phyloP scores from a whole-genome alignment of 2,329 filamentous ascomycete genomes.

The Fusarium subtropicale region DNA sequence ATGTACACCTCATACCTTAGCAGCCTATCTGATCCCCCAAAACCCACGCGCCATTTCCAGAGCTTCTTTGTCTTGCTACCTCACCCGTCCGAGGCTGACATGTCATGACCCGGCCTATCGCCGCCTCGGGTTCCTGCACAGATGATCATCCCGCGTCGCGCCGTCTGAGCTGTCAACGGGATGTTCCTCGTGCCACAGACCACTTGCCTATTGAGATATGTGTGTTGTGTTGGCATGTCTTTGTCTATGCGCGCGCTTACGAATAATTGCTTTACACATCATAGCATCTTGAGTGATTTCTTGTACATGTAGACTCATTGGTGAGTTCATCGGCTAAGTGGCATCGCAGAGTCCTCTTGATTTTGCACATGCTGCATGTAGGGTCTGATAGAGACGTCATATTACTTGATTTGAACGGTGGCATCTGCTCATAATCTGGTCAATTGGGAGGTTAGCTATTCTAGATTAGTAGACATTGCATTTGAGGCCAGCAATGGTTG shows the following conservation, averaged over 20 bases:
- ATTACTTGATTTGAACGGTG: conserved; percentile 7
- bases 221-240: conserved; percentile 16
- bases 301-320: conserved; percentile 6
- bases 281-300: conserved; percentile 21
- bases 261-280: conserved; percentile 43
- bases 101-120: conserved; percentile 40
- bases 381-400: conserved; percentile 16
- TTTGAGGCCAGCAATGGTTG: conserved; percentile 25
- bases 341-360: conserved; percentile 30
- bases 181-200: conserved; percentile 29
- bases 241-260: conserved; percentile 33
- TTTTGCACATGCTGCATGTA: conserved; percentile 30
- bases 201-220: conserved; percentile 30
- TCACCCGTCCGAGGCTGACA: conserved; percentile 18
- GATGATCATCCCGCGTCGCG: conserved; percentile 47
- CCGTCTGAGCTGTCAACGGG: conserved; percentile 44
- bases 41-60: conserved; percentile 44
- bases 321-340: conserved; percentile 2
- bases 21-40: not conserved
- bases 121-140: conserved; percentile 49
- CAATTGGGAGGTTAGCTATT: not conserved
- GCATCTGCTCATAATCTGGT: conserved; percentile 10
- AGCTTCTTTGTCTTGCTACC: conserved; percentile 9
- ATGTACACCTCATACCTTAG: conserved; percentile 1
- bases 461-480: conserved; percentile 13